Evolutionary conservation across 495 filamentous ascomycete species (phyloP).

Genomic region (Hyaloscypha variabilis): DNA sequence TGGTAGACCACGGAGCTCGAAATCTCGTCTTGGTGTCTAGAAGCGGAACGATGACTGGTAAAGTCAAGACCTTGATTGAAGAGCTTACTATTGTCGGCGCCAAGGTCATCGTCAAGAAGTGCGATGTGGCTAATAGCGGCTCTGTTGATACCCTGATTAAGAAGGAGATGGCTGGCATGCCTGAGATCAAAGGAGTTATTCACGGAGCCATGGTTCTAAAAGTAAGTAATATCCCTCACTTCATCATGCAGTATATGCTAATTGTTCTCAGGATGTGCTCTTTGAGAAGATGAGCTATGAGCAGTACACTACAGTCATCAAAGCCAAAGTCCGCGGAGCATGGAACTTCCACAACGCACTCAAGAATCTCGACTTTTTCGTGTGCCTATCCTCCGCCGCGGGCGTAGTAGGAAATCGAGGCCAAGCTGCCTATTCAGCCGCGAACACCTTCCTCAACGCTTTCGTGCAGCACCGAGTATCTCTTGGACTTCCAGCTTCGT

Average conservation of each 20-base stretch:
- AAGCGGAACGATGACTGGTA: constrained; percentile 39
- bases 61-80: constrained; percentile 24
- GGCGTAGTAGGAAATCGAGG: constrained; percentile 61
- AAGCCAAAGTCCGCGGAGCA: constrained; percentile 57
- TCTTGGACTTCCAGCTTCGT: constrained; percentile 48
- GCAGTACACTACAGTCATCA: constrained; percentile 49
- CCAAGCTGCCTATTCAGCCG: constrained; percentile 67
- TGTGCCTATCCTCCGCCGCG: constrained; percentile 63
- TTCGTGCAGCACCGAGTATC: constrained; percentile 49
- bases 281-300: constrained; percentile 58
- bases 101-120: constrained; percentile 31
- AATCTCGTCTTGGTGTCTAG: constrained; percentile 62
- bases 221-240: constrained; percentile 19
- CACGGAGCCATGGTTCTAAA: constrained; percentile 55
- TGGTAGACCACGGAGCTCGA: constrained; percentile 59
- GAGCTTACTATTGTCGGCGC: constrained; percentile 27
- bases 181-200: constrained; percentile 54
- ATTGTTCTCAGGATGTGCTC: constrained; percentile 48
- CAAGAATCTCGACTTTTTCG: constrained; percentile 63
- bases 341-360: constrained; percentile 62
- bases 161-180: constrained; percentile 33
- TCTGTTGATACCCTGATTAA: constrained; percentile 21
- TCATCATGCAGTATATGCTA: not conserved
- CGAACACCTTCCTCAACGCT: constrained; percentile 63
- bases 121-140: constrained; percentile 41